Evolutionary conservation across 2,329 filamentous ascomycete genomes (phyloP).

Genomic region (Triangularia setosa): DNA sequence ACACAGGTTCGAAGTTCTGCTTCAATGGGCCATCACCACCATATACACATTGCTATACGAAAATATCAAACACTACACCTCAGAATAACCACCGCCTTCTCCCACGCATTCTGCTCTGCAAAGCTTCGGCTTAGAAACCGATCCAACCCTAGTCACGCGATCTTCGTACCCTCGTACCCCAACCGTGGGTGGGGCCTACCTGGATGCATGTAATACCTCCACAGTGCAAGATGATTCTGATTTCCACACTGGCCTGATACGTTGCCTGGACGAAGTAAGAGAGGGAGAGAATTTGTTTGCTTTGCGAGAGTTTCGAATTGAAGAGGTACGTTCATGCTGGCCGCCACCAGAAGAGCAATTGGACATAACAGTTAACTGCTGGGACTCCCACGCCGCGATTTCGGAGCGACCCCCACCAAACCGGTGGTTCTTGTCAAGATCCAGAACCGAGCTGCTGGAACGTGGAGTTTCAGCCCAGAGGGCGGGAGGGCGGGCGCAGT

Average conservation of each 20-base stretch:
- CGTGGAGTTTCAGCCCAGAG: constrained; percentile 11
- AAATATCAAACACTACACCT: not conserved
- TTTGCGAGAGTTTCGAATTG: not conserved
- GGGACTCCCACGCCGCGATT: not conserved
- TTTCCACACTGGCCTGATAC: not conserved
- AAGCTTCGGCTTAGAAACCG: not conserved
- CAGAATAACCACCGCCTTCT: not conserved
- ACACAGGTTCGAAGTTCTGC: too few species aligned
- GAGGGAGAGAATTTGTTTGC: not conserved
- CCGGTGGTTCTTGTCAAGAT: constrained; percentile 9
- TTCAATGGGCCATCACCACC: too few species aligned
- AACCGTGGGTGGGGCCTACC: not conserved
- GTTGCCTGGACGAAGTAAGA: not conserved
- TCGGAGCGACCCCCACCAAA: constrained; percentile 15
- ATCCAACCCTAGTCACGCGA: constrained; percentile 2
- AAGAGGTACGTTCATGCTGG: not conserved
- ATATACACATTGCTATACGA: too few species aligned
- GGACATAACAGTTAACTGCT: not conserved
- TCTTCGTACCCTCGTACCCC: not conserved
- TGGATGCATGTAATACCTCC: not conserved
- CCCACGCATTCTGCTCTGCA: not conserved
- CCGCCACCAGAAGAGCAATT: not conserved
- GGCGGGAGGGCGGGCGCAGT: constrained; percentile 14
- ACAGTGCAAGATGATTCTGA: not conserved
- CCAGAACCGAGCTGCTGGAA: constrained; percentile 20